Evolutionary conservation across 345 rosid species (phyloP).

Genomic region (Clausena lansium): DNA sequence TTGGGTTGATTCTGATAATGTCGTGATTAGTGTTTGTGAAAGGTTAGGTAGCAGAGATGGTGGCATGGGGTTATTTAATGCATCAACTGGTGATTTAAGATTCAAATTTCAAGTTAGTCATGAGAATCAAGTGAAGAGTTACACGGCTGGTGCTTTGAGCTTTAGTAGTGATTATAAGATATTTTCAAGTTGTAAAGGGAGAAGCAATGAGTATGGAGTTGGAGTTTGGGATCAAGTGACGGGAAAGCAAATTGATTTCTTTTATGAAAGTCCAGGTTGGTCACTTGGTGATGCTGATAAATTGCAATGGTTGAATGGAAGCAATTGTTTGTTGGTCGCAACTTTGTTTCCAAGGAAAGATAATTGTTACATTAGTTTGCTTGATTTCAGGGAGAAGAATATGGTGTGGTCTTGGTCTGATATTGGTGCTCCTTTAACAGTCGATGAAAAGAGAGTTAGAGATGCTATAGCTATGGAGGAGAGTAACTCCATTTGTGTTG

Average conservation of each 20-base stretch:
- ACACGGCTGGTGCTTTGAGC: conserved; percentile 83
- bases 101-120: conserved; percentile 74
- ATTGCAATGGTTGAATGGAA: conserved; percentile 75
- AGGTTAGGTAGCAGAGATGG: conserved; percentile 84
- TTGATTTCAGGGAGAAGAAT: conserved; percentile 77
- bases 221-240: conserved; percentile 97
- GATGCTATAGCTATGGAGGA: conserved; percentile 96
- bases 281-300: conserved; percentile 94
- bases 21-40: conserved; percentile 76
- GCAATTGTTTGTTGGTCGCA: conserved; percentile 79
- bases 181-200: conserved; percentile 81
- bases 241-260: conserved; percentile 83
- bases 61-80: conserved; percentile 88
- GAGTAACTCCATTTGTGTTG: conserved; percentile 74
- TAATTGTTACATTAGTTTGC: conserved; percentile 86
- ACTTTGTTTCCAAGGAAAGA: conserved; percentile 95
- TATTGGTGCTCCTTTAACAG: conserved; percentile 47
- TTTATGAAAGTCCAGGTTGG: conserved; percentile 83
- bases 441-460: conserved; percentile 86
- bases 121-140: conserved; percentile 71
- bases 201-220: conserved; percentile 91
- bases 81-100: conserved; percentile 68
- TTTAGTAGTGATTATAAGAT: conserved; percentile 60
- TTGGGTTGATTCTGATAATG: conserved; percentile 59
- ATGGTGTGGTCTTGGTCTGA: conserved; percentile 99